Evolutionary conservation across 2,329 filamentous ascomycete species (phyloP), one percentile per base, ranked within the genome.

Genomic region (Alternaria infectoria): DNA sequence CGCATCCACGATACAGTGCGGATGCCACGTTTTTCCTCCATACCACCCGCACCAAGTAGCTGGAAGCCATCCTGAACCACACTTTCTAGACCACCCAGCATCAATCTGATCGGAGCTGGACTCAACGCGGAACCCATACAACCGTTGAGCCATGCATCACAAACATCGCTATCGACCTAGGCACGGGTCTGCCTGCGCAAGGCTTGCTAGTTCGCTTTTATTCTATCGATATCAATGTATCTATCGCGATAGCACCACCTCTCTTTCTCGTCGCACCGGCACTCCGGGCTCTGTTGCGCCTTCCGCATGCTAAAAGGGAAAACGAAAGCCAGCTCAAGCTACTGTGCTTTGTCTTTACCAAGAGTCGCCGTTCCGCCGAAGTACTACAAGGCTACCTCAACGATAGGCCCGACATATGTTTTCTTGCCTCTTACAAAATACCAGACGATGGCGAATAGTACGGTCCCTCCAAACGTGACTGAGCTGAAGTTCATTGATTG

Each of bases 1-100:
- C 66, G 71, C 80, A 83, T 82, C 54, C 75, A 76, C 1, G 71
- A 69, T 54, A 80, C 74, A 1, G 15, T 15, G 3, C 74, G 72
- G 8, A 58, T 45, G 3, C 19, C 57, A n/a, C 54, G 49, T 10
- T 77, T 70, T 13, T 65, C 68, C 1, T 66, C 66, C 32, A 81
- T 75, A 10, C 58, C 62, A 6, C 69, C 70, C 13, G 65, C 30
- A 13, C 72, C 72, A 40, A 52, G 49, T 50, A 75, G 54, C 43
- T 23, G 47, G 47, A 74, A 52, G 13, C 30, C 49, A 75, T 8
- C 71, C 19, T 11, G 69, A 64, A 71, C 65, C 25, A 75, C 64
- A 32, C 56, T 68, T 7, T 68, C 64, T 17, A 75, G 50, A 3
- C 73, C 69, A 13, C 74, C 69, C 17, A 71, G 73, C 69, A 75